A percentile compares a stretch with the other conserved stretches of the same genome.
Evolutionary conservation across 2,329 filamentous ascomycete species (phyloP).

Genomic region (Nemania sp.): DNA sequence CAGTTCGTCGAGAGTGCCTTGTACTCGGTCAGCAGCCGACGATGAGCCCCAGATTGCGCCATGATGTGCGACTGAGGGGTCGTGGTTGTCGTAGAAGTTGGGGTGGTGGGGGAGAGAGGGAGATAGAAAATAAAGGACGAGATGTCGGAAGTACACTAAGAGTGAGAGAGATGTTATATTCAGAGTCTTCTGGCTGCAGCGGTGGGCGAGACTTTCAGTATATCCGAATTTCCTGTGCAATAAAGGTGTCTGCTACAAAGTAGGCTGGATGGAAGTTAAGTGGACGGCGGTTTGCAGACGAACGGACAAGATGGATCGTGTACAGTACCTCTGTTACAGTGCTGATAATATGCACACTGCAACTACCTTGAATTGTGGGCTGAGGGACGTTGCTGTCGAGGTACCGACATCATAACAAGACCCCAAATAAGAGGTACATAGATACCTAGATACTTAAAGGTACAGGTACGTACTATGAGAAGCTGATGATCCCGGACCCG

Average conservation of each 20-base stretch:
- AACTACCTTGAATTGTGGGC: no score
- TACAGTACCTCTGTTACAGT: not conserved
- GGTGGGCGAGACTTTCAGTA: not conserved
- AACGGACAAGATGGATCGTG: not conserved
- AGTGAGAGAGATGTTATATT: not conserved
- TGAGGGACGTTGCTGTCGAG: no score
- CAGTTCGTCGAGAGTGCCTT: conserved; percentile 90
- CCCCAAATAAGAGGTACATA: no score
- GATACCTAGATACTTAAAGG: no score
- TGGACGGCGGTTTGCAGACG: not conserved
- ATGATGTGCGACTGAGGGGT: conserved; percentile 41
- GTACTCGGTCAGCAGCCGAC: conserved; percentile 95
- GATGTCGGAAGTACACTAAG: not conserved
- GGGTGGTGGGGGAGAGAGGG: not conserved
- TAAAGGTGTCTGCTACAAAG: not conserved
- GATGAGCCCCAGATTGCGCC: conserved; percentile 67
- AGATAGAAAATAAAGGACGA: not conserved
- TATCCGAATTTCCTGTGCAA: not conserved
- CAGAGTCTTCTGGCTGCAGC: not conserved
- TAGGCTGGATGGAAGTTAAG: no score
- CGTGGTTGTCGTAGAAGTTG: not conserved
- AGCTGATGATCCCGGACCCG: no score
- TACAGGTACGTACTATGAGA: no score
- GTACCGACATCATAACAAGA: no score
- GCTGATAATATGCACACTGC: not conserved